Percentiles rank a stretch among this genome's conserved stretches.
These are phyloP conservation scores for Abrus precatorius DNA, from an alignment of 306 rosid genomes.

Conservation along the genomic window DNA sequence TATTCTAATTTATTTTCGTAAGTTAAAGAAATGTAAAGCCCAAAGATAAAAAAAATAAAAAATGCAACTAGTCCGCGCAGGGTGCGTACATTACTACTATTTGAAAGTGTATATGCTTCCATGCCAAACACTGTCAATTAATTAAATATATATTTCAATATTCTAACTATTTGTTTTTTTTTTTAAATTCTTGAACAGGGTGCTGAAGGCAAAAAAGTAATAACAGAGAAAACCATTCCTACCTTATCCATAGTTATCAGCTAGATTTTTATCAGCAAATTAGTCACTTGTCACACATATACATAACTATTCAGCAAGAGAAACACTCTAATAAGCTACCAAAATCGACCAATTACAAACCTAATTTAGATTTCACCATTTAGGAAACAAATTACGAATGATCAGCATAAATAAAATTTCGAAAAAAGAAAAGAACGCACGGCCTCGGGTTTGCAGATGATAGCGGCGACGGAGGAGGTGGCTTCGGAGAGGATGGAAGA, in stretches of 20 bases:
- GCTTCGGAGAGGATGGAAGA: slow-evolving; percentile 92
- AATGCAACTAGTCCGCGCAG: no score
- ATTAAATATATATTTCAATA: not conserved
- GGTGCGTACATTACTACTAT: no score
- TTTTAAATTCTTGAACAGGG: not conserved
- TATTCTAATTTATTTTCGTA: no score
- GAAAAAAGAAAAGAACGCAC: slow-evolving; percentile 47
- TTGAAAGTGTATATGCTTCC: no score
- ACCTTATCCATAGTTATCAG: not conserved
- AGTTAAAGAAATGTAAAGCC: no score
- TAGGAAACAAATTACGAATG: not conserved
- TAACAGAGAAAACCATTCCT: not conserved
- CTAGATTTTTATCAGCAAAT: not conserved
- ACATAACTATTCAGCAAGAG: not conserved
- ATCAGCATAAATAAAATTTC: not conserved
- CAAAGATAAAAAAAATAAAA: no score
- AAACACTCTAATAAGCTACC: not conserved
- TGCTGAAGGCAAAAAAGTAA: not conserved
- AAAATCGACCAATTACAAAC: not conserved
- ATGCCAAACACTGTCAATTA: no score
- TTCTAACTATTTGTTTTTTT: not conserved
- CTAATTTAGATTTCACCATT: not conserved
- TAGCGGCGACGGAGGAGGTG: slow-evolving; percentile 78
- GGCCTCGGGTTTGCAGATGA: slow-evolving; percentile 84
- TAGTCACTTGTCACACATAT: no score